Conservation (phyloP, 108 stramenopile genomes). For the Chaetoceros tenuissimus region DNA sequence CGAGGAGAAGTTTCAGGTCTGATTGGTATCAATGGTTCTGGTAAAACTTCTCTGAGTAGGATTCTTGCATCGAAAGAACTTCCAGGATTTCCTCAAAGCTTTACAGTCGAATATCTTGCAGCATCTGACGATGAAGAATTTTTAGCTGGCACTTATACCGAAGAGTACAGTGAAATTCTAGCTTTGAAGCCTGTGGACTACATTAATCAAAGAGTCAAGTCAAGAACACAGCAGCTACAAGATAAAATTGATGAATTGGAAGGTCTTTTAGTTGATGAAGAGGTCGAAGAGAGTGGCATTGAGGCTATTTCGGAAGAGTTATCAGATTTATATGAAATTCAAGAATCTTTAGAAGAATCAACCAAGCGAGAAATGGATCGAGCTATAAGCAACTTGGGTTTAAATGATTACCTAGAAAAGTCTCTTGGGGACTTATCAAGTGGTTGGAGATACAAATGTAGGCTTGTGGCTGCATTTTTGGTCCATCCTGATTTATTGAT, state of each 20-base stretch:
- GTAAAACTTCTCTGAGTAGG: conserved; percentile 27
- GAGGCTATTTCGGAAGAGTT: conserved; percentile 19
- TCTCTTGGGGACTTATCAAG: conserved; percentile 15
- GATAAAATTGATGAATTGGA: conserved; percentile 5
- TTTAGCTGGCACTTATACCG: no score
- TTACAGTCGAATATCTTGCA: conserved; percentile 18
- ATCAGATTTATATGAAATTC: conserved; percentile 22
- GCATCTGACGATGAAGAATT: conserved; percentile 12
- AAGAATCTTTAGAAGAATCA: conserved; percentile 13
- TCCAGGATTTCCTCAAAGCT: conserved; percentile 20
- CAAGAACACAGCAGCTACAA: not conserved
- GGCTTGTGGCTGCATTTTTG: conserved; percentile 31
- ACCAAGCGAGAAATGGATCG: conserved; percentile 14
- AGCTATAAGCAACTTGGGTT: conserved; percentile 24
- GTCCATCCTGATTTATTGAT: conserved; percentile 39
- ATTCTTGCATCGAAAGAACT: conserved; percentile 17
- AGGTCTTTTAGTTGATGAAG: conserved; percentile 4
- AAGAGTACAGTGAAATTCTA: no score
- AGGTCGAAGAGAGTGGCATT: not conserved
- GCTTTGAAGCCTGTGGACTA: conserved; percentile 1
- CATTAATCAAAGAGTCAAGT: conserved; percentile 3
- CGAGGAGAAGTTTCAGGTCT: conserved; percentile 27
- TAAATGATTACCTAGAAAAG: conserved; percentile 10
- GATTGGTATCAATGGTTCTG: conserved; percentile 34
- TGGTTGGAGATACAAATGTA: conserved; percentile 65